These are phyloP conservation scores for Ceratocystis cubensis DNA, from an alignment of 2,329 filamentous ascomycete genomes.

Conservation along the genomic window DNA sequence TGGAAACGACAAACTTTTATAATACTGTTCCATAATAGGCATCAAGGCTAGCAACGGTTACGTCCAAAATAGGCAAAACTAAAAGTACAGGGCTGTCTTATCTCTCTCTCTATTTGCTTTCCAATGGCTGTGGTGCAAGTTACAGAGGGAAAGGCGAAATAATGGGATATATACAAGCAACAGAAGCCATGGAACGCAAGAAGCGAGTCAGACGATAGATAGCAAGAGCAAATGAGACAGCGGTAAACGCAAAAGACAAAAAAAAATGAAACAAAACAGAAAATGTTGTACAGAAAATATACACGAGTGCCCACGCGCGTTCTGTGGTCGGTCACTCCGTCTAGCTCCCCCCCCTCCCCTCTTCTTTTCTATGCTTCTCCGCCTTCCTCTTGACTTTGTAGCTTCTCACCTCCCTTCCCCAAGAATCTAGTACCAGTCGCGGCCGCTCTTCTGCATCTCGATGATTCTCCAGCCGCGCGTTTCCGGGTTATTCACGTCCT, in stretches of 20 bases:
- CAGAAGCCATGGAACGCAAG: neutral
- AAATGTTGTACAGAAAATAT: slow-evolving; percentile 19
- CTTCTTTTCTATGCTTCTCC: neutral
- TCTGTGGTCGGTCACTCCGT: neutral
- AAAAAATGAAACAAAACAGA: slow-evolving; percentile 10
- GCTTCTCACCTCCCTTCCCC: neutral
- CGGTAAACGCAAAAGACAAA: slow-evolving; percentile 4
- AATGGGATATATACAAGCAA: neutral
- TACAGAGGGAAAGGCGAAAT: neutral
- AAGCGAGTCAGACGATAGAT: neutral
- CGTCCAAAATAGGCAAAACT: neutral
- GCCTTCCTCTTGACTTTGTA: neutral
- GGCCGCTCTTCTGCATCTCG: slow-evolving; percentile 94
- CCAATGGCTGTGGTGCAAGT: neutral
- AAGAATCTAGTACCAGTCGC: slow-evolving; percentile 57
- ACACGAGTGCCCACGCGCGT: slow-evolving; percentile 2
- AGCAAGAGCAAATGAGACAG: neutral
- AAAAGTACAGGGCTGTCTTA: slow-evolving; percentile 1
- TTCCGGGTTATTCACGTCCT: slow-evolving; percentile 94
- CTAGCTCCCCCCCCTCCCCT: neutral
- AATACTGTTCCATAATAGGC: neutral
- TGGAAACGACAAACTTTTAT: neutral
- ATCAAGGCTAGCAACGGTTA: neutral
- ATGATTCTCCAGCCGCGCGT: slow-evolving; percentile 95
- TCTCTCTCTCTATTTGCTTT: neutral